Evolutionary conservation across 345 rosid species (phyloP).

Genomic region (Corchorus capsularis): DNA sequence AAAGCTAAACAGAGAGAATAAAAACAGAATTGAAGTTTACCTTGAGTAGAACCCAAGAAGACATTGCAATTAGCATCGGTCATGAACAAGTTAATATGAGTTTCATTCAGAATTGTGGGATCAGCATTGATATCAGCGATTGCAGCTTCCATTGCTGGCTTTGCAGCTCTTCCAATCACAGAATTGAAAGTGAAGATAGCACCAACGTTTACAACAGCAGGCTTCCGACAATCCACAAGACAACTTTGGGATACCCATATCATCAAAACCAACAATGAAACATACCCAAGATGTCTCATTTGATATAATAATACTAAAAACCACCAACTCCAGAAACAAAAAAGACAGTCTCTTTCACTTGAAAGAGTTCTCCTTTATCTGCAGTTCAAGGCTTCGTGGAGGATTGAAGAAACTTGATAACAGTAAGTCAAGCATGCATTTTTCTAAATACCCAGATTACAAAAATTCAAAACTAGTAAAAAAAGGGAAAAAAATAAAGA

Average conservation of each 20-base stretch:
- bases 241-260: conserved; percentile 27
- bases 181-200: conserved; percentile 72
- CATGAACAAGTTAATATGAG: conserved; percentile 43
- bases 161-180: conserved; percentile 78
- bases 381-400: not conserved
- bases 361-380: not conserved
- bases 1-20: not conserved
- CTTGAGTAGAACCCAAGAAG: conserved; percentile 67
- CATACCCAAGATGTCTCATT: conserved; percentile 7
- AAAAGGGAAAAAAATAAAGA: not conserved
- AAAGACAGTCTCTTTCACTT: not conserved
- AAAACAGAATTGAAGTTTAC: conserved; percentile 32
- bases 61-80: conserved; percentile 61
- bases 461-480: not conserved
- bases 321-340: not conserved
- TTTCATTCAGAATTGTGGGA: conserved; percentile 52
- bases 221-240: conserved; percentile 38
- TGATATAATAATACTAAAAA: not conserved
- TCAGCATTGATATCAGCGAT: conserved; percentile 60
- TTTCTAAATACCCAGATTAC: conserved; percentile 17
- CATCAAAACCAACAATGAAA: conserved; percentile 14
- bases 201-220: conserved; percentile 62
- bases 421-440: not conserved
- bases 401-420: not conserved
- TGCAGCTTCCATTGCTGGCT: conserved; percentile 68